These are phyloP conservation scores for Xylariales sp. DNA, from an alignment of 2,329 filamentous ascomycete species.

Conservation along the genomic window DNA sequence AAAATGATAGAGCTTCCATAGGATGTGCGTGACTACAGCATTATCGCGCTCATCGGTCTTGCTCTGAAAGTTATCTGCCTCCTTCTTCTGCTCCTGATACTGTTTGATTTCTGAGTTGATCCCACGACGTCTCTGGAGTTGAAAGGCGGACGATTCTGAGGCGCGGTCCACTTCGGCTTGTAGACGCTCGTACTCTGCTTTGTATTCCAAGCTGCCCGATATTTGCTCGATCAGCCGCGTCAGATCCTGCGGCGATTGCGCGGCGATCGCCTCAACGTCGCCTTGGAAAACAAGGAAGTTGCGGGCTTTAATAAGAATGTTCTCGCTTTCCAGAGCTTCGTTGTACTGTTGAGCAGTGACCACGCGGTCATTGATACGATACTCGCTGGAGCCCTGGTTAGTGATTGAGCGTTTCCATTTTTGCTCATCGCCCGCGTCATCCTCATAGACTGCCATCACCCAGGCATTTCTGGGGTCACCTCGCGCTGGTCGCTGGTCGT, in stretches of 20 bases:
- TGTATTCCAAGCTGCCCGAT: conserved; percentile 91
- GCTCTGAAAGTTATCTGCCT: conserved; percentile 87
- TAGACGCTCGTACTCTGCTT: conserved; percentile 87
- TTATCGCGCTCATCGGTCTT: conserved; percentile 89
- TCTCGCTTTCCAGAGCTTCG: conserved; percentile 83
- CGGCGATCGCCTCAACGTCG: conserved; percentile 94
- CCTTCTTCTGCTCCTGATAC: conserved; percentile 93
- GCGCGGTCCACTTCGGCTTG: conserved; percentile 83
- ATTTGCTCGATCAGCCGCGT: conserved; percentile 96
- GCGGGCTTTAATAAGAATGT: conserved; percentile 94
- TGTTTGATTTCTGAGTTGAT: conserved; percentile 98
- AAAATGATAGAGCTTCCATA: conserved; percentile 97
- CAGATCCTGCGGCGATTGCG: conserved; percentile 89
- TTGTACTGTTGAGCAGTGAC: conserved; percentile 94
- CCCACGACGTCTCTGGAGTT: conserved; percentile 81
- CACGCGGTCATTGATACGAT: conserved; percentile 88
- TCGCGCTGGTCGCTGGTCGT: conserved; percentile 54
- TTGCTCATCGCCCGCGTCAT: conserved; percentile 92
- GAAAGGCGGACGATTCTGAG: conserved; percentile 81
- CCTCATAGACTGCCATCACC: conserved; percentile 99
- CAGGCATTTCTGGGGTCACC: conserved; percentile 90
- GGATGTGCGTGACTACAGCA: conserved; percentile 85
- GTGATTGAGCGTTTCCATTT: conserved; percentile 96
- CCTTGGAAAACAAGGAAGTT: conserved; percentile 99
- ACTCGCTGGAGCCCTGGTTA: conserved; percentile 82